Evolutionary conservation across 352 stramenopile genomes (phyloP).

Genomic region (Plasmopara muralis): DNA sequence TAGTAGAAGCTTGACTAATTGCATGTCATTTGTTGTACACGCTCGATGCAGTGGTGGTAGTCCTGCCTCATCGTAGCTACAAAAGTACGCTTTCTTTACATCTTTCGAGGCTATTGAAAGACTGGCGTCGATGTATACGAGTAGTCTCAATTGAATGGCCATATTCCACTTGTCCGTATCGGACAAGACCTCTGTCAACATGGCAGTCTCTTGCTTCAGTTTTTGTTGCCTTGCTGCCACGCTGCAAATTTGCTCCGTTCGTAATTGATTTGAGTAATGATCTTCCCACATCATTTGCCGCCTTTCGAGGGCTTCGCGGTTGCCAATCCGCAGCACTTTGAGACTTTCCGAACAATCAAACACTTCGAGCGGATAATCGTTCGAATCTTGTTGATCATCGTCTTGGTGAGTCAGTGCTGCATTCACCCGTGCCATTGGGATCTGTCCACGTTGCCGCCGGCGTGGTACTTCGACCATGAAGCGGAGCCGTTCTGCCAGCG

Average conservation of each 20-base stretch:
- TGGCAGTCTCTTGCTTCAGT: constrained; percentile 41
- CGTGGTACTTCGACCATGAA: constrained; percentile 18
- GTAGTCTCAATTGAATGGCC: constrained; percentile 48
- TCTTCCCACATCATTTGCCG: constrained; percentile 69
- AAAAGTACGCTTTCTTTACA: constrained; percentile 29
- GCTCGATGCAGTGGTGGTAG: constrained; percentile 54
- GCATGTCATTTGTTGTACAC: constrained; percentile 36
- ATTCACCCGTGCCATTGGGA: constrained; percentile 35
- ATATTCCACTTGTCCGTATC: constrained; percentile 67
- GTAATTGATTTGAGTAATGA: constrained; percentile 27
- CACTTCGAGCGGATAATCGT: too few relatives aligned
- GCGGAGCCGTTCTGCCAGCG: too few relatives aligned
- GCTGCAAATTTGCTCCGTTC: constrained; percentile 16
- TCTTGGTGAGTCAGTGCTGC: constrained; percentile 36
- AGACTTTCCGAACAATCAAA: constrained; percentile 32
- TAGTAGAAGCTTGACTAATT: constrained; percentile 39
- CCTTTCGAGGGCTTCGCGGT: constrained; percentile 43
- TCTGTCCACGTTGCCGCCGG: constrained; percentile 40
- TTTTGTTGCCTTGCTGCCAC: constrained; percentile 30
- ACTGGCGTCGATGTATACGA: constrained; percentile 32
- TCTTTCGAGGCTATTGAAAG: constrained; percentile 20
- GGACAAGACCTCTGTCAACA: constrained; percentile 46
- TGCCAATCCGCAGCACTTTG: constrained; percentile 18
- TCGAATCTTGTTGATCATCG: neutral
- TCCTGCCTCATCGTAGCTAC: constrained; percentile 33